These are phyloP conservation scores for Globisporangium canariense DNA, from an alignment of 352 stramenopile species.

Conservation along the genomic window DNA sequence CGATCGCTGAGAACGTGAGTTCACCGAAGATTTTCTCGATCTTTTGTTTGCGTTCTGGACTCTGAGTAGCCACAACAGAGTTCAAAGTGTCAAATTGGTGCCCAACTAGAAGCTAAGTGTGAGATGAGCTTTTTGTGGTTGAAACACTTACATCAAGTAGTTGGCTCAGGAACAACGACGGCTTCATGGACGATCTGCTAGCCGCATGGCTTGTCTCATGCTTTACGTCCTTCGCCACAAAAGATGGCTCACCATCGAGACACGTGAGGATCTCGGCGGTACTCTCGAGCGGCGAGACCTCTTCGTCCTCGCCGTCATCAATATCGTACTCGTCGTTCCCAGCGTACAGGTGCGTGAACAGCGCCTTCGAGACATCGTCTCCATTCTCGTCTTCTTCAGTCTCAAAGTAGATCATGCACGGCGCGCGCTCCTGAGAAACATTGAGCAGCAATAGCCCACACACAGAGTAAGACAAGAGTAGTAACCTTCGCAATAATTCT, in stretches of 20 bases:
- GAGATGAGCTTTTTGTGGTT: background rate
- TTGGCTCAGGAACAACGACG: conserved; percentile 8
- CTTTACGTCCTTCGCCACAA: background rate
- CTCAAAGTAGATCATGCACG: conserved; percentile 73
- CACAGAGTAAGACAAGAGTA: conserved; percentile 1
- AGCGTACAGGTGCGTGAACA: conserved; percentile 61
- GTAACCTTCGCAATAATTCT: background rate
- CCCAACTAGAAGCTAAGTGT: background rate
- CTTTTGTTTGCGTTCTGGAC: conserved; percentile 32
- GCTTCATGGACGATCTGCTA: background rate
- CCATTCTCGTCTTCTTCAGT: conserved; percentile 41
- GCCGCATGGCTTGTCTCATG: background rate
- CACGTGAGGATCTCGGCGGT: conserved; percentile 17
- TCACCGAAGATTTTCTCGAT: conserved; percentile 74
- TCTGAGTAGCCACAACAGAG: background rate
- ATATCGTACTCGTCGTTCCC: conserved; percentile 25
- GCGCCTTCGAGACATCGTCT: conserved; percentile 56
- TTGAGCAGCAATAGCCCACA: background rate
- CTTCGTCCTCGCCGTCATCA: conserved; percentile 14
- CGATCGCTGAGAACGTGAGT: conserved; percentile 42
- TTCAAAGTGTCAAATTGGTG: background rate
- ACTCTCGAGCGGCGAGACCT: conserved; percentile 8
- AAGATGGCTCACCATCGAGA: conserved; percentile 8
- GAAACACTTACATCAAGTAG: conserved; percentile 8
- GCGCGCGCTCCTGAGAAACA: conserved; percentile 53